Conservation (phyloP, 2,329 filamentous ascomycete species). For the Magnaporthiopsis poae region DNA sequence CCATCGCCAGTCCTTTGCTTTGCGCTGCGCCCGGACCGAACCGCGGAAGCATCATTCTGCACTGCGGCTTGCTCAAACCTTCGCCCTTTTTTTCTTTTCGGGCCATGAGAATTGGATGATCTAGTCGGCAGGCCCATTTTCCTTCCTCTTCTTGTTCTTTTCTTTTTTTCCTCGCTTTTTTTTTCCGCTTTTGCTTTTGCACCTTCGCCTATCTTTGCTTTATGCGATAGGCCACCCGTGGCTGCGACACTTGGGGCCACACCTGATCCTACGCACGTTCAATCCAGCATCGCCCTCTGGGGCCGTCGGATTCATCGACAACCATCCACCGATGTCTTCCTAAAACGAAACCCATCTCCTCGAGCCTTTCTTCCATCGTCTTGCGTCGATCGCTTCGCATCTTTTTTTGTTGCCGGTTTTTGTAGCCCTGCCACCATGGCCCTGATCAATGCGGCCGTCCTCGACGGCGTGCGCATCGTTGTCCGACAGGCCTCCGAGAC, state of each 20-base stretch:
- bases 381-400: not conserved
- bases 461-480: conserved; percentile 18
- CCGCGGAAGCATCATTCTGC: not conserved
- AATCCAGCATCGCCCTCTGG: not conserved
- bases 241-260: not conserved
- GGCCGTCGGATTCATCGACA: conserved; percentile 3
- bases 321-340: conserved; percentile 3
- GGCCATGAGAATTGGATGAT: not conserved
- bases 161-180: not conserved
- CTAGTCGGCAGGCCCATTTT: not conserved
- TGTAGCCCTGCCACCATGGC: conserved; percentile 15
- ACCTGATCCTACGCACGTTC: not conserved
- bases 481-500: conserved; percentile 17
- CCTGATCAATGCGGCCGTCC: conserved; percentile 16
- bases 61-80: not conserved
- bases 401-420: not conserved
- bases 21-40: not conserved
- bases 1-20: not conserved
- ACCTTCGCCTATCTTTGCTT: not conserved
- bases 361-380: conserved; percentile 2
- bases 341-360: not conserved
- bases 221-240: not conserved
- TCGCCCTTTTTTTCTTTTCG: not conserved
- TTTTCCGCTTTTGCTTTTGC: not conserved
- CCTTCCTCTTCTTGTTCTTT: not conserved